Evolutionary conservation across 1,284 basidiomycete genomes (phyloP).

Genomic region (Trichosporon coremiiforme): DNA sequence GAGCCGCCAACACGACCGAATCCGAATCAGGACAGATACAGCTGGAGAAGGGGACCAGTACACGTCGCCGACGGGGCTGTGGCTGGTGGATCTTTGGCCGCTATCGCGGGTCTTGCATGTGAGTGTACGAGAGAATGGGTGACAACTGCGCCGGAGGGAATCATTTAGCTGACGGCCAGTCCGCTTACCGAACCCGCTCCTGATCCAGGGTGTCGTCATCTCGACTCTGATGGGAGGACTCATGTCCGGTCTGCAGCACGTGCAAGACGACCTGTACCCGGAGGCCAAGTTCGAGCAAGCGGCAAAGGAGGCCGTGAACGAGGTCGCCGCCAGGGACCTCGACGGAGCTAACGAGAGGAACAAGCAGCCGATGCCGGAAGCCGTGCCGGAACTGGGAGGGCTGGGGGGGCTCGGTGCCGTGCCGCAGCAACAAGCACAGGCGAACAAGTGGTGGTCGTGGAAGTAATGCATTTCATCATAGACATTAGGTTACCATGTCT

Average conservation of each 20-base stretch:
- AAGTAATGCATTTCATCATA: conserved; percentile 11
- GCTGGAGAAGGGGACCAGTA: conserved; percentile 44
- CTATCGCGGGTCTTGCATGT: conserved; percentile 44
- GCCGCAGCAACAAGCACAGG: not conserved
- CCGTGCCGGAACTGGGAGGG: not conserved
- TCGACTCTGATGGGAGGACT: conserved; percentile 44
- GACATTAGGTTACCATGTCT: conserved; percentile 48
- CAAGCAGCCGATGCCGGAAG: not conserved
- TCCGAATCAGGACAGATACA: conserved; percentile 31
- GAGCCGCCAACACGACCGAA: conserved; percentile 18
- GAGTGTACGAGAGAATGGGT: too few species aligned
- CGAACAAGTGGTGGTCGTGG: conserved; percentile 14
- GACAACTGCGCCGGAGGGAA: not conserved
- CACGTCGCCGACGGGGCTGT: conserved; percentile 49
- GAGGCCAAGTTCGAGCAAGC: conserved; percentile 29
- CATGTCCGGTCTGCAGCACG: conserved; percentile 43
- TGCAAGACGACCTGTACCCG: conserved; percentile 40
- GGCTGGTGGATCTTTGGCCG: conserved; percentile 46
- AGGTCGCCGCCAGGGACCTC: conserved; percentile 8
- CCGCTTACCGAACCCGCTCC: conserved; percentile 46
- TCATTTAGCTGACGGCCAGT: conserved; percentile 41
- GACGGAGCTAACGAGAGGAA: not conserved
- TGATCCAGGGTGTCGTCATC: conserved; percentile 43
- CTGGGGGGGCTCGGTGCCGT: not conserved
- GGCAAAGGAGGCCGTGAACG: conserved; percentile 20